These are phyloP conservation scores for Fonsecaea pugnacius DNA, from an alignment of 2,329 filamentous ascomycete species.

Conservation along the genomic window DNA sequence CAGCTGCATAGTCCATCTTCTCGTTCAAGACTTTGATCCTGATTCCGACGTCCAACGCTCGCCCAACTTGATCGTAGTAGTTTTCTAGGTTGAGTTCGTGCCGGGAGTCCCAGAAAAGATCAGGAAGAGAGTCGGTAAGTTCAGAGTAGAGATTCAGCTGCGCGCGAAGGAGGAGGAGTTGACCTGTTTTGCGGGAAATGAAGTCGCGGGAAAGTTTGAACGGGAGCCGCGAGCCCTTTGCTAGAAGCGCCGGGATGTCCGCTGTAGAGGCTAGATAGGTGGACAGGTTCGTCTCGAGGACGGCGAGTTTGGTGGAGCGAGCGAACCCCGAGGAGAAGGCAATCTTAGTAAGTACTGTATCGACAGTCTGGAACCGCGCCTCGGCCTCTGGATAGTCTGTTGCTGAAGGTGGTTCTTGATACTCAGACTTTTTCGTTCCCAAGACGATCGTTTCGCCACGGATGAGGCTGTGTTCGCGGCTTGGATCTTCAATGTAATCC, in stretches of 20 bases:
- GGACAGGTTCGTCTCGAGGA: slow-evolving; percentile 80
- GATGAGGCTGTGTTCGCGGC: slow-evolving; percentile 74
- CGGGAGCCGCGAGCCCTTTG: slow-evolving; percentile 65
- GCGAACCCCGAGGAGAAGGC: slow-evolving; percentile 95
- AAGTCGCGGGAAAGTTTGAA: slow-evolving; percentile 68
- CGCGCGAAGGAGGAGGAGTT: slow-evolving; percentile 84
- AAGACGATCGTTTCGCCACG: slow-evolving; percentile 87
- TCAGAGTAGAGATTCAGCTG: slow-evolving; percentile 97
- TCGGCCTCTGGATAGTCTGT: slow-evolving; percentile 30
- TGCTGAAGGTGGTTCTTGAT: slow-evolving; percentile 23
- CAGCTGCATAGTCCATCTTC: slow-evolving; percentile 96
- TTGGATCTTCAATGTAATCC: slow-evolving; percentile 78
- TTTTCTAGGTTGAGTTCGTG: slow-evolving; percentile 88
- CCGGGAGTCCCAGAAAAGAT: slow-evolving; percentile 93
- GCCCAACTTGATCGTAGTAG: slow-evolving; percentile 93
- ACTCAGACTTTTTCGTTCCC: slow-evolving; percentile 66
- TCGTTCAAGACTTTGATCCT: slow-evolving; percentile 91
- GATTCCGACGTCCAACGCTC: slow-evolving; percentile 86
- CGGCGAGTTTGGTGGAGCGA: slow-evolving; percentile 88
- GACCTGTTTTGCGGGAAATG: slow-evolving; percentile 90
- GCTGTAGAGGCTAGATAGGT: slow-evolving; percentile 87
- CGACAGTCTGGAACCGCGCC: slow-evolving; percentile 46
- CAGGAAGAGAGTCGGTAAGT: slow-evolving; percentile 89
- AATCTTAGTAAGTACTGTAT: slow-evolving; percentile 83
- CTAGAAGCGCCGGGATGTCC: slow-evolving; percentile 77